A percentile compares a stretch with the other conserved stretches of the same genome.
phyloP scores from a whole-genome alignment of 2,329 filamentous ascomycete species.

The Whalleya microplaca region DNA sequence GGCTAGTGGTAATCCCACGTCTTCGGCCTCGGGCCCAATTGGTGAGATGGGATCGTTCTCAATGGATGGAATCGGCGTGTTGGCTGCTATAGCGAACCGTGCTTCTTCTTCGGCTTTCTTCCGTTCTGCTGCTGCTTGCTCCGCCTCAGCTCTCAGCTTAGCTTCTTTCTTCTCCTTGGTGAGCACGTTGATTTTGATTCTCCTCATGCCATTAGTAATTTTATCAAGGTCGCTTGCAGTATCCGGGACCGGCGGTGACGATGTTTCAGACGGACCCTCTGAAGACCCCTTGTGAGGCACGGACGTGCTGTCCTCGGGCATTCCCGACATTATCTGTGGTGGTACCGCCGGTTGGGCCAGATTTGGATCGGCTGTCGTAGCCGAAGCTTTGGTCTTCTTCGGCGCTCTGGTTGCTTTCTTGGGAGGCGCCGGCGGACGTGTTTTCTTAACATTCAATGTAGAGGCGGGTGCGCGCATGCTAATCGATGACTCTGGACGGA shows the following conservation, averaged over 20 bases:
- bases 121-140: constrained; percentile 16
- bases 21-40: neutral
- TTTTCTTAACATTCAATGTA: constrained; percentile 60
- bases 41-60: neutral
- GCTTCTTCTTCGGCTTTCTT: constrained; percentile 4
- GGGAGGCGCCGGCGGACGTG: constrained; percentile 51
- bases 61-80: neutral
- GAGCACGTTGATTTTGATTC: constrained; percentile 64
- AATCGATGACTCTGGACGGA: constrained; percentile 47
- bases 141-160: constrained; percentile 42
- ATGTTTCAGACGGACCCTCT: constrained; percentile 1
- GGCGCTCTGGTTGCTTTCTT: constrained; percentile 44
- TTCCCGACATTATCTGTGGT: constrained; percentile 11
- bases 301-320: constrained; percentile 3
- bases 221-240: constrained; percentile 52
- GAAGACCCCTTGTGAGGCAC: constrained; percentile 2
- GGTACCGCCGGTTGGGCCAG: constrained; percentile 8
- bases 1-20: neutral
- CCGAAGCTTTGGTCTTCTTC: constrained; percentile 41
- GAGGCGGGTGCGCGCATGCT: constrained; percentile 44
- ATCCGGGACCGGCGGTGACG: constrained; percentile 5
- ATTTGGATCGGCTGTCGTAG: constrained; percentile 14
- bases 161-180: constrained; percentile 63
- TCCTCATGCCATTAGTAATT: constrained; percentile 63
- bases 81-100: neutral